Evolutionary conservation across 306 rosid species (phyloP), one percentile per base, ranked within the genome.

Genomic region (Acacia acuminata): DNA sequence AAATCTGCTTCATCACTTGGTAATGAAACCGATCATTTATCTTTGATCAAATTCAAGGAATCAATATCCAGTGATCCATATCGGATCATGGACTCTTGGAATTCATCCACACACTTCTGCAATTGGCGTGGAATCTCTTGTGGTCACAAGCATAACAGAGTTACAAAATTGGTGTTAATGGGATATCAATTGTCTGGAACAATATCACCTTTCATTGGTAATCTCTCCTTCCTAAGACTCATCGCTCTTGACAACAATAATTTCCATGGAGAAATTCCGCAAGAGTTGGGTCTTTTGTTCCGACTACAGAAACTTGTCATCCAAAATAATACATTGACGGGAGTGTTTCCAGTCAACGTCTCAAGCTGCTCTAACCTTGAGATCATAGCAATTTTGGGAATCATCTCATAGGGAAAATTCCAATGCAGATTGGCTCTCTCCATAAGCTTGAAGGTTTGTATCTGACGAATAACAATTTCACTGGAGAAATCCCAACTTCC

Each of bases 311-410:
- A 4, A n/a, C 82, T 77, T 32, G 0, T 0, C 25, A 34, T 77
- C 3, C 5, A 3, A 3, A 4, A 7, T 73, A 86, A 87, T 66
- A 38, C 6, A 8, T 64, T 87, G 0, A 55, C 16, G 0, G 90
- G 87, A 20, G 64, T 17, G 20, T 16, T 82, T 50, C 88, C 85
- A 3, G 20, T 4, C 43, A 75, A 53, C 71, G 65, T 85, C 66
- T n/a, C 30, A 58, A 58, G 65, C 8, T 58, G 65, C 30, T 20
- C 65, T 10, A 20, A 8, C 65, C 65, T 61, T 16, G 48, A 34
- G 12, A 0, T 0, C 8, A 3, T 85, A 22, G 8, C 22, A 0
- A 42, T 83, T 2, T 2, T 14, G 4, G 0, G 10, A 88, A 85
- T 66, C 45, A 14, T n/a, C 76, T 81, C 13, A 38, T 3, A 0